These are phyloP conservation scores for Sporothrix schenckii DNA, from an alignment of 2,329 filamentous ascomycete genomes.

Conservation along the genomic window DNA sequence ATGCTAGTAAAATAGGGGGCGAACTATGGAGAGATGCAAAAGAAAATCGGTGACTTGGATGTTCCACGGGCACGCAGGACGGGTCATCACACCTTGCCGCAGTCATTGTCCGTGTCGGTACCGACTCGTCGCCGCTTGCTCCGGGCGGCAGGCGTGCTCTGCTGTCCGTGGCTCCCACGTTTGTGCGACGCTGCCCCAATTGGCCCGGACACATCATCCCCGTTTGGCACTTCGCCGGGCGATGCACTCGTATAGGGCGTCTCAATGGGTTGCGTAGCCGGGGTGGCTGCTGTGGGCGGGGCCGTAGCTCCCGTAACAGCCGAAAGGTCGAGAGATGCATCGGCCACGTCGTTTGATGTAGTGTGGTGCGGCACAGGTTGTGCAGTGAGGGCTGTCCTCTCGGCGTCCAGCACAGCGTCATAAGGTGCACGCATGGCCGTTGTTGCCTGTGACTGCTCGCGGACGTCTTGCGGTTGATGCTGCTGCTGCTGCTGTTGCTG, in stretches of 20 bases:
- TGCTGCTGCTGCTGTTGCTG: neutral
- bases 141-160: neutral
- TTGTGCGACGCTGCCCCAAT: neutral
- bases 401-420: neutral
- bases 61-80: neutral
- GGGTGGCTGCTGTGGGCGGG: neutral
- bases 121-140: conserved; percentile 24
- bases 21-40: too few species aligned
- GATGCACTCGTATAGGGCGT: conserved; percentile 25
- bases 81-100: neutral
- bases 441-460: neutral
- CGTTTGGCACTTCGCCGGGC: neutral
- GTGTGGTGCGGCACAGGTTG: neutral
- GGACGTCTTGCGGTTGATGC: neutral
- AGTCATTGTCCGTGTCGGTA: neutral
- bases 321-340: neutral
- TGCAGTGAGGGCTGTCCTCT: neutral
- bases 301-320: conserved; percentile 17
- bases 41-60: too few species aligned
- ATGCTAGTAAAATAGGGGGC: neutral
- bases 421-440: neutral
- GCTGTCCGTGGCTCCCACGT: neutral
- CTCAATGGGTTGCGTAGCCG: neutral
- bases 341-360: neutral
- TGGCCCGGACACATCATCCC: neutral